A percentile compares a stretch with the other conserved stretches of the same genome.
phyloP scores from a whole-genome alignment of 306 rosid genomes.

The Vicia sativa region DNA sequence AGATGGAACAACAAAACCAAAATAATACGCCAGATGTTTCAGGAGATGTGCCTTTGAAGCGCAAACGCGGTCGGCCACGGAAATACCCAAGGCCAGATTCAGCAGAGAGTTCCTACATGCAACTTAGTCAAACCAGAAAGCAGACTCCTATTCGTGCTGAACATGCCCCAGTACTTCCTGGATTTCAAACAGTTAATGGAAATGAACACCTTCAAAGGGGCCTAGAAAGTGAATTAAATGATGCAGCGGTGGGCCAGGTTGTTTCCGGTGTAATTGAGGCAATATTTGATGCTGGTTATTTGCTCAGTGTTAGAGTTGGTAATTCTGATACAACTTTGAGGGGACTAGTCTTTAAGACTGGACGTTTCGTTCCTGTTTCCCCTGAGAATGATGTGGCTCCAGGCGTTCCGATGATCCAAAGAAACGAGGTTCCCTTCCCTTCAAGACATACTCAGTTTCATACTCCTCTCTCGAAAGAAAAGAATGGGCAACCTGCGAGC shows the following conservation, averaged over 20 bases:
- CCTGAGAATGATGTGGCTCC: slow-evolving; percentile 90
- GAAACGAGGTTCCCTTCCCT: slow-evolving; percentile 63
- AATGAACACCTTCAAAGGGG: slow-evolving; percentile 55
- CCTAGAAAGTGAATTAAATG: slow-evolving; percentile 42
- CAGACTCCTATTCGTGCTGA: slow-evolving; percentile 46
- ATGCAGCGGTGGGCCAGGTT: slow-evolving; percentile 63
- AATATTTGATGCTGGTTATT: slow-evolving; percentile 89
- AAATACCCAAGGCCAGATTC: slow-evolving; percentile 66
- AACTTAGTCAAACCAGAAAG: slow-evolving; percentile 45
- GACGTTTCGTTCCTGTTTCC: slow-evolving; percentile 70
- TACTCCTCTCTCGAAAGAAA: slow-evolving; percentile 54
- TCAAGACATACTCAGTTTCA: slow-evolving; percentile 45
- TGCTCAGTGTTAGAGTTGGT: slow-evolving; percentile 80
- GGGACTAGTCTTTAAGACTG: slow-evolving; percentile 89
- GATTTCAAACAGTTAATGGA: slow-evolving; percentile 56
- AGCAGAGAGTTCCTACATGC: slow-evolving; percentile 46
- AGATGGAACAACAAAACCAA: slow-evolving; percentile 67
- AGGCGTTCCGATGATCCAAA: slow-evolving; percentile 69
- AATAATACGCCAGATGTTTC: slow-evolving; percentile 58
- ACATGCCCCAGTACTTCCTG: slow-evolving; percentile 52
- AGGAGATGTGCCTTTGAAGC: slow-evolving; percentile 72
- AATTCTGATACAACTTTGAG: slow-evolving; percentile 69
- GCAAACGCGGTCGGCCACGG: slow-evolving; percentile 95
- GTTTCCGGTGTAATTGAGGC: slow-evolving; percentile 91
- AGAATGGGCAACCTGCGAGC: slow-evolving; percentile 46